Evolutionary conservation across 139 green algal genomes (phyloP).

Genomic region (Pedinophyceae sp.): DNA sequence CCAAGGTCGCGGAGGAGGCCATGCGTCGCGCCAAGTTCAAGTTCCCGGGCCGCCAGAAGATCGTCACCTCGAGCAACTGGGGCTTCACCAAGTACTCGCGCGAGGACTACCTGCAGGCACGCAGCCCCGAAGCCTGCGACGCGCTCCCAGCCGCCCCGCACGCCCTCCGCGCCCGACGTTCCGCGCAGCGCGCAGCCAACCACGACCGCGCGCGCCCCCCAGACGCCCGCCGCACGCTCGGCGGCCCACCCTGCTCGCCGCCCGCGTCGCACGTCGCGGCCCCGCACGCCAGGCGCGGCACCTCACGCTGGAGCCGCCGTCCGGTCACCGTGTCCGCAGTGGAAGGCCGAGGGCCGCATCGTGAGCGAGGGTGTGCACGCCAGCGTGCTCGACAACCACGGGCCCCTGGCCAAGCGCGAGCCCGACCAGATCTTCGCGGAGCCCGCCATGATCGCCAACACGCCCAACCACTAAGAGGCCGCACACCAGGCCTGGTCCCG

Average conservation of each 20-base stretch:
- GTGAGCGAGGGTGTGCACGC: slow-evolving; percentile 70
- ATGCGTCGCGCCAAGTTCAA: slow-evolving; percentile 99
- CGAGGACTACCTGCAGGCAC: slow-evolving; percentile 77
- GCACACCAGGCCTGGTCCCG: too few species aligned
- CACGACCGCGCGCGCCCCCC: too few species aligned
- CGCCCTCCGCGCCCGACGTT: too few species aligned
- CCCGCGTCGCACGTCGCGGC: too few species aligned
- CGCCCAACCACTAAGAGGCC: slow-evolving; percentile 20
- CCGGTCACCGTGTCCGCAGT: too few species aligned
- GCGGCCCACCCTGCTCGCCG: too few species aligned
- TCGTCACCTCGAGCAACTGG: slow-evolving; percentile 88
- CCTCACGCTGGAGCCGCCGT: too few species aligned
- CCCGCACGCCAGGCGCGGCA: too few species aligned
- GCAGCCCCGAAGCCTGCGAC: too few species aligned
- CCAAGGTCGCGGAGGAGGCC: slow-evolving; percentile 64
- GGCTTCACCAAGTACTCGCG: slow-evolving; percentile 85
- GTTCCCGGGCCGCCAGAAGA: slow-evolving; percentile 97
- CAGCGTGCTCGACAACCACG: slow-evolving; percentile 43
- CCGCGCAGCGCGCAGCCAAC: too few species aligned
- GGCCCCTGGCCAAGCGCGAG: slow-evolving; percentile 41
- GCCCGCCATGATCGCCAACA: slow-evolving; percentile 28
- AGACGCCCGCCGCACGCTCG: too few species aligned
- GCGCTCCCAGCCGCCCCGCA: too few species aligned
- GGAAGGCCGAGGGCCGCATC: slow-evolving; percentile 82
- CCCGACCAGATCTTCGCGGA: slow-evolving; percentile 39